A percentile compares a stretch with the other conserved stretches of the same genome.
These are phyloP conservation scores for Psilocybe sp. DNA, from an alignment of 768 basidiomycete species.

Conservation along the genomic window DNA sequence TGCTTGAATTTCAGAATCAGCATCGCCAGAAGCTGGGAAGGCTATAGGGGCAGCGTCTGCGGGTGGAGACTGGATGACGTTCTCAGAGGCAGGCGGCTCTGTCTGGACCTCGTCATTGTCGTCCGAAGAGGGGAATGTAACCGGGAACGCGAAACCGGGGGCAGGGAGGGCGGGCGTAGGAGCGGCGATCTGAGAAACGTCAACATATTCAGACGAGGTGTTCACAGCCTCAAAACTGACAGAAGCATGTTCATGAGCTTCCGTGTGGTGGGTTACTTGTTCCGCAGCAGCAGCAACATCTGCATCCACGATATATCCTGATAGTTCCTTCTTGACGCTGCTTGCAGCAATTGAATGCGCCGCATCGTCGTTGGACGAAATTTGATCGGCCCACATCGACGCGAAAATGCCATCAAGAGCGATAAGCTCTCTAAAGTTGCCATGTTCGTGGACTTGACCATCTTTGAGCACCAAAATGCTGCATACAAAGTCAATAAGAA, in stretches of 20 bases:
- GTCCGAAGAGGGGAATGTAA: neutral
- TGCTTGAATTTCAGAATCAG: conserved; percentile 7
- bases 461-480: conserved; percentile 91
- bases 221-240: neutral
- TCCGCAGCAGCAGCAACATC: neutral
- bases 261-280: neutral
- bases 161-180: conserved; percentile 4
- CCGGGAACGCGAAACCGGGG: neutral
- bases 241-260: neutral
- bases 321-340: conserved; percentile 35
- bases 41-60: conserved; percentile 7
- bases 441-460: conserved; percentile 83
- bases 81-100: neutral
- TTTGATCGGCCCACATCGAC: conserved; percentile 86
- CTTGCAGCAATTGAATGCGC: conserved; percentile 32
- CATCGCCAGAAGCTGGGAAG: conserved; percentile 14
- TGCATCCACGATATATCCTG: conserved; percentile 44
- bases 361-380: conserved; percentile 59
- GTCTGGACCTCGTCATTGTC: neutral
- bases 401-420: conserved; percentile 72
- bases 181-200: neutral
- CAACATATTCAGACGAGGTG: neutral
- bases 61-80: conserved; percentile 4
- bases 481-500: conserved; percentile 9
- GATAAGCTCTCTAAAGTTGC: conserved; percentile 75